phyloP scores from a whole-genome alignment of 1,284 basidiomycete genomes.

The Vanrija sp. region DNA sequence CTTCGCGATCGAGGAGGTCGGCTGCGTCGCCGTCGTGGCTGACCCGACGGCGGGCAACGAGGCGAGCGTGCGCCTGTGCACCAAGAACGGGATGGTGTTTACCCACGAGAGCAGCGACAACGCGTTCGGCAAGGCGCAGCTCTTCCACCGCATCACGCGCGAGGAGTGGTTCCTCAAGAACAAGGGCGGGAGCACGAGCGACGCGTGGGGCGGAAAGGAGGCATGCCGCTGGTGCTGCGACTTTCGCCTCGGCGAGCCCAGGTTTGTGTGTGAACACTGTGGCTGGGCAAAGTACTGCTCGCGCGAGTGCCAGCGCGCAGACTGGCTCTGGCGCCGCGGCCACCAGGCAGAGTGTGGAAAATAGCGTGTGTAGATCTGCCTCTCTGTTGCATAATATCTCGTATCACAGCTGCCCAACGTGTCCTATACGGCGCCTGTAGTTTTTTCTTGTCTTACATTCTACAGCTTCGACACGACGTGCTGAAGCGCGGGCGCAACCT shows the following conservation, averaged over 20 bases:
- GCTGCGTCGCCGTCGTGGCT: slow-evolving; percentile 25
- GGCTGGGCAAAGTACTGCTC: slow-evolving; percentile 46
- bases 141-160: slow-evolving; percentile 35
- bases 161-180: slow-evolving; percentile 34
- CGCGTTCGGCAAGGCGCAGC: slow-evolving; percentile 29
- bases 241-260: slow-evolving; percentile 19
- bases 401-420: too few relatives aligned
- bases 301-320: slow-evolving; percentile 41
- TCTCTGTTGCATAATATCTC: not conserved
- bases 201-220: slow-evolving; percentile 33
- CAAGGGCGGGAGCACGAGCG: slow-evolving; percentile 15
- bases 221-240: slow-evolving; percentile 45
- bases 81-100: slow-evolving; percentile 30
- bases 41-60: slow-evolving; percentile 38
- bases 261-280: slow-evolving; percentile 26
- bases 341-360: slow-evolving; percentile 36
- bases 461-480: too few relatives aligned
- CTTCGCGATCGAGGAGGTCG: slow-evolving; percentile 44
- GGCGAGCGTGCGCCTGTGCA: slow-evolving; percentile 39
- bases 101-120: slow-evolving; percentile 23
- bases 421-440: too few relatives aligned
- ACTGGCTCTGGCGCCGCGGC: slow-evolving; percentile 33
- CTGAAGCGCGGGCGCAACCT: slow-evolving; percentile 59
- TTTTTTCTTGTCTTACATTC: too few relatives aligned
- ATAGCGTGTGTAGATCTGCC: not conserved